Percentiles rank a stretch among this genome's conserved stretches.
phyloP scores from a whole-genome alignment of 2,329 filamentous ascomycete genomes.

The Zelopaecilomyces penicillatus region DNA sequence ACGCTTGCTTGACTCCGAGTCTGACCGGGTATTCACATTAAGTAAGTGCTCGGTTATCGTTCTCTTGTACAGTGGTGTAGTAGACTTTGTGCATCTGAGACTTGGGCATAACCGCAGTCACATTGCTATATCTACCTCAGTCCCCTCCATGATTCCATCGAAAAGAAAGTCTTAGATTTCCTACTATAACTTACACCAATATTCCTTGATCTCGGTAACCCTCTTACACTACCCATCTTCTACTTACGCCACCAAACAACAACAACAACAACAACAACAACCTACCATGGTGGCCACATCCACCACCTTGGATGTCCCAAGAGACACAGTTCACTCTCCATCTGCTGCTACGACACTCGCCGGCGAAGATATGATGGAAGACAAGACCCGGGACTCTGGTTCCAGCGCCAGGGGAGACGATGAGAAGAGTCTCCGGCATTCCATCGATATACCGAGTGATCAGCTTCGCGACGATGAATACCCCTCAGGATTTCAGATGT shows the following conservation, averaged over 20 bases:
- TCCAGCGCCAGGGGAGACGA: constrained; percentile 3
- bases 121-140: too few relatives aligned
- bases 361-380: constrained; percentile 19
- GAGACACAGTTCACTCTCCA: constrained; percentile 14
- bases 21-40: too few relatives aligned
- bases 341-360: constrained; percentile 22
- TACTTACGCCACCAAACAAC: neutral
- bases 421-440: constrained; percentile 3
- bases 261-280: neutral
- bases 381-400: constrained; percentile 12
- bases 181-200: too few relatives aligned
- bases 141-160: too few relatives aligned
- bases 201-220: too few relatives aligned
- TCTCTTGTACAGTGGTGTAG: too few relatives aligned
- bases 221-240: too few relatives aligned
- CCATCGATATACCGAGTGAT: constrained; percentile 6
- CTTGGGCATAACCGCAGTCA: too few relatives aligned
- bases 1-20: too few relatives aligned
- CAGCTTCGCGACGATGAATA: constrained; percentile 26
- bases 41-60: too few relatives aligned
- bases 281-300: neutral
- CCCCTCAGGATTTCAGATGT: constrained; percentile 29
- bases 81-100: too few relatives aligned
- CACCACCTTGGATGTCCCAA: constrained; percentile 16
- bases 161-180: too few relatives aligned